Evolutionary conservation across 176 grass and related monocot species (phyloP).

Genomic region (Eragrostis nindensis): DNA sequence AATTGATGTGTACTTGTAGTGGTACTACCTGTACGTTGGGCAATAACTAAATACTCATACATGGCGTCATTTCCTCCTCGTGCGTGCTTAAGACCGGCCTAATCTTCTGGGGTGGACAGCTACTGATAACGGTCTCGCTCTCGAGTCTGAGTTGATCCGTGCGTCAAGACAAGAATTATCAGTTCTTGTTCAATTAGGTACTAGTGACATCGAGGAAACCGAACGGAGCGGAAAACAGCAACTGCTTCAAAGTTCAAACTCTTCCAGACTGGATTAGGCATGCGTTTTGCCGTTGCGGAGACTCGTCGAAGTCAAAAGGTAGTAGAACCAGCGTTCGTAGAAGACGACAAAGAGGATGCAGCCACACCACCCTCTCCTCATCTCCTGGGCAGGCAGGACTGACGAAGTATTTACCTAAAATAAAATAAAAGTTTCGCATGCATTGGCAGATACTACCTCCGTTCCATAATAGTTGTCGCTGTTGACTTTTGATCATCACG

Average conservation of each 20-base stretch:
- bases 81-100: not conserved
- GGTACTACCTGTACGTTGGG: not conserved
- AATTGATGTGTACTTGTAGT: not conserved
- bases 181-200: slow-evolving; percentile 39
- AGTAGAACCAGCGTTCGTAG: not conserved
- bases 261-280: not conserved
- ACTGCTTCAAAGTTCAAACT: not conserved
- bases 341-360: not conserved
- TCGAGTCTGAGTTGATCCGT: not conserved
- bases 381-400: no score
- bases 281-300: not conserved
- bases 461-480: no score
- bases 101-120: not conserved
- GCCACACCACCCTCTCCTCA: not conserved
- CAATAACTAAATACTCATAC: not conserved
- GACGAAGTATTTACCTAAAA: slow-evolving; percentile 36
- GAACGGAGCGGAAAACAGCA: slow-evolving; percentile 14
- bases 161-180: slow-evolving; percentile 16
- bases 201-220: slow-evolving; percentile 13
- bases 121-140: not conserved
- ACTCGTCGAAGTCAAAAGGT: not conserved
- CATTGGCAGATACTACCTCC: not conserved
- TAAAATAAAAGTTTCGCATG: slow-evolving; percentile 10
- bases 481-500: no score
- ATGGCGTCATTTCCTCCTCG: not conserved